Conservation (phyloP, 169 alveolate genomes). For the Blepharisma undulans region DNA sequence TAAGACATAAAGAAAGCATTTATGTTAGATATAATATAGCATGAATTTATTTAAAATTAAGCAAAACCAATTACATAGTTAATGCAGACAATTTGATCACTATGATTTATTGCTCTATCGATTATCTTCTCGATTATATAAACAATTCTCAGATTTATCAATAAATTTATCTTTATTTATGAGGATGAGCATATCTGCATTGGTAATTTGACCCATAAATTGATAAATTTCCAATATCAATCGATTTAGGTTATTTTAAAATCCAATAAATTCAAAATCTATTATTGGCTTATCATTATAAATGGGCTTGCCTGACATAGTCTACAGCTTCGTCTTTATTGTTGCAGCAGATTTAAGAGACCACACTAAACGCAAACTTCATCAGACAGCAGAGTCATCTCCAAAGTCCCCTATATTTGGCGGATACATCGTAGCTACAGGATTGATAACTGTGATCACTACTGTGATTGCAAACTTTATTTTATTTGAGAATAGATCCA, state of each 20-base stretch:
- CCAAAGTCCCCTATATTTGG: not conserved
- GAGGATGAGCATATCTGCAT: not conserved
- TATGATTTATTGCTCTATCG: too few relatives aligned
- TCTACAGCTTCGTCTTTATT: not conserved
- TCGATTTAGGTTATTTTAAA: too few relatives aligned
- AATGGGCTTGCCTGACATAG: not conserved
- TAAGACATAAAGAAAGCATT: not conserved
- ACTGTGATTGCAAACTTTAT: not conserved
- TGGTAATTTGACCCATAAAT: not conserved
- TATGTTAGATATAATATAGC: not conserved
- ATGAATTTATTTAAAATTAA: not conserved
- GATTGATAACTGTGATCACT: not conserved
- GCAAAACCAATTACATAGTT: too few relatives aligned
- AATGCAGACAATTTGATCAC: too few relatives aligned
- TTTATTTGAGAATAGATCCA: not conserved
- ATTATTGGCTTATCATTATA: not conserved
- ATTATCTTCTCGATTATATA: not conserved
- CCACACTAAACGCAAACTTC: not conserved
- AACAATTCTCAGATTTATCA: not conserved
- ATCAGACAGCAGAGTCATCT: not conserved
- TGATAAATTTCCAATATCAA: not conserved
- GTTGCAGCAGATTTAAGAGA: not conserved
- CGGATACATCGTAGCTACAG: not conserved
- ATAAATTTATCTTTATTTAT: too few relatives aligned
- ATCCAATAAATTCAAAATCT: not conserved